Base-by-base conservation (phyloP, 345 rosid species). In the Aquilaria sinensis region DNA sequence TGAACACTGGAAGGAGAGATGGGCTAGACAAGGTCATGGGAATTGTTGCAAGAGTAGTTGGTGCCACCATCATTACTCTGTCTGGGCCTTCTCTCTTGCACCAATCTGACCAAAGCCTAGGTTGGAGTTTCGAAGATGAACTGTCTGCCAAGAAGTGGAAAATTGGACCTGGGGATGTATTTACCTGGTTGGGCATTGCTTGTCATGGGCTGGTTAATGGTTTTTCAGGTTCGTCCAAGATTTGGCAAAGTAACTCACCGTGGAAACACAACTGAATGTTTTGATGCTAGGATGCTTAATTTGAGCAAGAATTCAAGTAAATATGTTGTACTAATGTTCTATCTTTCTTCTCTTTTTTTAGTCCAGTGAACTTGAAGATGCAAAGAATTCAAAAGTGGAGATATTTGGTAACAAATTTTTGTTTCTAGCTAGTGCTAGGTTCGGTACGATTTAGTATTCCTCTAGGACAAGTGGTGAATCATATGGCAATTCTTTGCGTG, bases 201-300 rank as follows among this genome's bases (percentile, higher is more conserved):
- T 89, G 45, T 92, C 96, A 10, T 89, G 96, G 96, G 88, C 95
- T 65, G 84, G 78, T 53, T 89, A 92, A 79, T 87, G 89, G 95
- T 87, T 66, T 71, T 88, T 66, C 84, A 75, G 80, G 83, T 76
- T 14, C 45, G 67, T 45, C 31, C 34, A 29, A n/a, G 31, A 13
- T 57, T 57, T 15, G 48, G 9, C 3, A 6, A 53, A 23, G 9
- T 53, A 53, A 23, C 23, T 23, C 23, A 23, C 23, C 23, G 23
- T 23, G 23, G 23, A 23, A 23, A 23, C 23, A 1, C 23, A 23
- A 23, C 23, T 23, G 23, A 23, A 23, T 23, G 23, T 23, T 23
- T 23, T 23, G 23, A 23, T 23, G 23, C 23, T 23, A 23, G 23
- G 23, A 23, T 23, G 23, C 23, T 23, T 23, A 23, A 23, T 23